Conservation (phyloP, 768 basidiomycete genomes). For the Boletus bicolor region DNA sequence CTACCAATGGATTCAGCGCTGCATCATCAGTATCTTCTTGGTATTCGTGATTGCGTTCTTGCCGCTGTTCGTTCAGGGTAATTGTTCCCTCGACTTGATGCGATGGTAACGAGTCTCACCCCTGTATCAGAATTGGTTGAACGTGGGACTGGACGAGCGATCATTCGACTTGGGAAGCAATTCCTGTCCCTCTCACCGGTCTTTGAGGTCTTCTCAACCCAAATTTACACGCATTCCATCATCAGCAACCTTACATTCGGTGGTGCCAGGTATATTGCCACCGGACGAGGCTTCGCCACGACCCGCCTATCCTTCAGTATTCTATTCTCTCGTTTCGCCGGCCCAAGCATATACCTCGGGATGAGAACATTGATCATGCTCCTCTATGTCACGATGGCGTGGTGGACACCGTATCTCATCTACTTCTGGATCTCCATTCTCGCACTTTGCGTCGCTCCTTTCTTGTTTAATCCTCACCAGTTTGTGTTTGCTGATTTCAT, state of each 20-base stretch:
- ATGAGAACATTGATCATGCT: slow-evolving; percentile 90
- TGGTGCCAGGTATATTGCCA: slow-evolving; percentile 97
- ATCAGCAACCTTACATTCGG: slow-evolving; percentile 96
- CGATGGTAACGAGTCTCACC: slow-evolving; percentile 18
- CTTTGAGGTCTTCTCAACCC: slow-evolving; percentile 97
- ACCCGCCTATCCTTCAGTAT: slow-evolving; percentile 93
- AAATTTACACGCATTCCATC: slow-evolving; percentile 98
- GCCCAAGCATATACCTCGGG: slow-evolving; percentile 96
- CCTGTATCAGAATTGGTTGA: slow-evolving; percentile 77
- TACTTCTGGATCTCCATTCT: slow-evolving; percentile 98
- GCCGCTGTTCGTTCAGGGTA: slow-evolving; percentile 93
- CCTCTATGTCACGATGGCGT: slow-evolving; percentile 87
- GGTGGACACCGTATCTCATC: slow-evolving; percentile 90
- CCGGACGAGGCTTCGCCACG: slow-evolving; percentile 98
- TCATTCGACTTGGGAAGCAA: slow-evolving; percentile 90
- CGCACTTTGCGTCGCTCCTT: slow-evolving; percentile 89
- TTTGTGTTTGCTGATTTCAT: slow-evolving; percentile 97
- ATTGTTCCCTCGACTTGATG: slow-evolving; percentile 11
- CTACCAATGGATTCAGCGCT: slow-evolving; percentile 92
- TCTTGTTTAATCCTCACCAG: slow-evolving; percentile 99
- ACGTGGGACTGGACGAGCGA: slow-evolving; percentile 88
- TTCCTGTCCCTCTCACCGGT: slow-evolving; percentile 91
- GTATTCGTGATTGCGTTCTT: slow-evolving; percentile 98
- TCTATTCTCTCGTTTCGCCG: slow-evolving; percentile 96
- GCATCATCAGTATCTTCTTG: slow-evolving; percentile 97